Percentiles rank a stretch among this genome's conserved stretches.
Conservation (phyloP, 129 eudicot species). For the Pseudognaphalium luteoalbum region DNA sequence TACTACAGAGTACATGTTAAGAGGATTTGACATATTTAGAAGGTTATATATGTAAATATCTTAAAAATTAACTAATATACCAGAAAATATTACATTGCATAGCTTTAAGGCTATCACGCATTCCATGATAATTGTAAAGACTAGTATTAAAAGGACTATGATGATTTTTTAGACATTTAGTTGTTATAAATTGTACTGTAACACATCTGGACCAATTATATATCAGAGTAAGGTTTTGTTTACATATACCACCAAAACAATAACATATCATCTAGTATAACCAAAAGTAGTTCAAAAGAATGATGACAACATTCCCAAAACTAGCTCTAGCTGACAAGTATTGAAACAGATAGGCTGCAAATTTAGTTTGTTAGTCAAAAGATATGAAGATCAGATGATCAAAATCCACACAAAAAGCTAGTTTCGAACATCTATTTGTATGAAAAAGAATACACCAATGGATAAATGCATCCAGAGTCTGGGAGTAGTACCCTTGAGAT, state of each 20-base stretch:
- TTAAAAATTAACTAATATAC: no score
- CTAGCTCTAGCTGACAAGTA: not conserved
- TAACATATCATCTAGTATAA: not conserved
- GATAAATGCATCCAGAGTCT: not conserved
- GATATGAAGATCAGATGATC: not conserved
- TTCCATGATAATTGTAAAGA: no score
- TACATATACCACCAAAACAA: not conserved
- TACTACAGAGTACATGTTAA: no score
- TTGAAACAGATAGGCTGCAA: not conserved
- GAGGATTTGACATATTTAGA: no score
- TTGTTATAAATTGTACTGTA: no score
- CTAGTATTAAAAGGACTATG: no score
- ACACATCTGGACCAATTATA: not conserved
- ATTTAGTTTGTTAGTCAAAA: not conserved
- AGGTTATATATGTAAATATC: no score
- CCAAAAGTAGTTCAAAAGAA: not conserved
- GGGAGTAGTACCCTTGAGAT: not conserved
- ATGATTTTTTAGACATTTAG: no score
- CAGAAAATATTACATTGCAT: no score
- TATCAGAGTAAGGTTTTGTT: not conserved
- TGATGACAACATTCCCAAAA: not conserved
- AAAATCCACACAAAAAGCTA: conserved; percentile 21
- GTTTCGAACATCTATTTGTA: not conserved
- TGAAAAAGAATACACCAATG: conserved; percentile 19
- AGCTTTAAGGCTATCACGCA: no score